Base-by-base conservation (phyloP, 2,329 filamentous ascomycete genomes). In the Colletotrichum neosansevieriae region DNA sequence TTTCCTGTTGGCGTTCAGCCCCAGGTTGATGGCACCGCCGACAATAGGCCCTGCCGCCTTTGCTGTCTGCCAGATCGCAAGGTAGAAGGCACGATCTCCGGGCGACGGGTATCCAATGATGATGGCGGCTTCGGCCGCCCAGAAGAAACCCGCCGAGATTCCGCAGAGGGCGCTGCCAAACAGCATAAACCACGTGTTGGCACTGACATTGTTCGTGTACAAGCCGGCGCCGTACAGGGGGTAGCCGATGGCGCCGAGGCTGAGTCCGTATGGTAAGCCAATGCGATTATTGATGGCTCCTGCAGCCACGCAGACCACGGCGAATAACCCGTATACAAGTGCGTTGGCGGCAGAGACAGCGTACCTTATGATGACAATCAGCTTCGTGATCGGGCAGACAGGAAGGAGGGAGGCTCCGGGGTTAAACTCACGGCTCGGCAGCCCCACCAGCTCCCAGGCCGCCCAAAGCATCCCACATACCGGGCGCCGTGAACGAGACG, bases 1-100 rank as follows among this genome's bases (percentile, higher is more conserved):
- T 62, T 83, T 81, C 0, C 83, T 79, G 56, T 88, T 74, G 0
- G 81, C 82, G 71, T 92, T 92, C 7, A 92, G 77, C 0, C 88
- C 88, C 1, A 92, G 77, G 54, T 90, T 91, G 72, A 92, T 88
- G 0, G 89, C 88, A 6, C 90, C 90, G 1, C 90, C 90, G 0
- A 92, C 75, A 11, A 90, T 63, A 11, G 60, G 60, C 11, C 60
- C 60, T n/a, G 60, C 60, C 4, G 60, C 60, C 34, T 63, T 63
- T 13, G 51, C 60, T 15, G 51, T 63, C 19, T 63, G 60, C 60
- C 42, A 63, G 32, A 63, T 49, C 5, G 51, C 51, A 6, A 63
- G 60, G 34, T 63, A 63, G 21, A 63, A 63, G 32, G 60, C 60
- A 19, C 51, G 51, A 49, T 58, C 60, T 34, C 60, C 51, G 4